These are phyloP conservation scores for Fusarium floridanum DNA, from an alignment of 2,329 filamentous ascomycete species.

Conservation along the genomic window DNA sequence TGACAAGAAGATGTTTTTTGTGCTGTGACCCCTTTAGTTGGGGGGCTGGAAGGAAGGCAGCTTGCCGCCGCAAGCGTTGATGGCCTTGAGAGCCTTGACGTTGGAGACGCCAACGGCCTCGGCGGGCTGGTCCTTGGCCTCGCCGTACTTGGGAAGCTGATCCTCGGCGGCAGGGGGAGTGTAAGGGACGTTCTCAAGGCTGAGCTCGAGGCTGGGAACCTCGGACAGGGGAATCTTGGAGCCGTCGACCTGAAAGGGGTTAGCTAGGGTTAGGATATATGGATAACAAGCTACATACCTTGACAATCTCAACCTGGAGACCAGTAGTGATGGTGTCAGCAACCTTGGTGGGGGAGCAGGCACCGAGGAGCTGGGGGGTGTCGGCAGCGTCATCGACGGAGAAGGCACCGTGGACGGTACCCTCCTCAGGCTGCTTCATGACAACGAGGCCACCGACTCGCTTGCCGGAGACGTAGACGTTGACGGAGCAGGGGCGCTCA, in stretches of 20 bases:
- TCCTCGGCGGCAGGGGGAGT: constrained; percentile 42
- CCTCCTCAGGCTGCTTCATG: constrained; percentile 52
- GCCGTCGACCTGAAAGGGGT: constrained; percentile 49
- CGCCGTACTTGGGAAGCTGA: constrained; percentile 48
- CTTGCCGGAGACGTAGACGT: constrained; percentile 51
- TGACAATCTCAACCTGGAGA: constrained; percentile 51
- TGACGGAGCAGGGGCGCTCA: constrained; percentile 52
- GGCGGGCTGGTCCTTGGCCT: constrained; percentile 31
- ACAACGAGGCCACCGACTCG: constrained; percentile 52
- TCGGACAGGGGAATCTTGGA: constrained; percentile 52
- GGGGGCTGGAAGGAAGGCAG: constrained; percentile 37
- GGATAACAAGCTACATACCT: constrained; percentile 40
- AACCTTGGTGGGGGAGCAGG: constrained; percentile 37
- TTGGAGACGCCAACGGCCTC: constrained; percentile 35
- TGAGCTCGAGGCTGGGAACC: constrained; percentile 53
- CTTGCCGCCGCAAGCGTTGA: constrained; percentile 35
- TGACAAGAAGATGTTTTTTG: constrained; percentile 18
- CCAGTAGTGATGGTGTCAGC: constrained; percentile 44
- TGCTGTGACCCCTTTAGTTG: constrained; percentile 21
- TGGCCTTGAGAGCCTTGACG: constrained; percentile 33
- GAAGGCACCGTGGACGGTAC: constrained; percentile 50
- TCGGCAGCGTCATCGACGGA: constrained; percentile 75
- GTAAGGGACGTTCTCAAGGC: constrained; percentile 46
- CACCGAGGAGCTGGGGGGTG: constrained; percentile 61
- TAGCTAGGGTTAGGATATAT: not conserved